Base-by-base conservation (phyloP, 495 filamentous ascomycete species). In the Gamarada debralockiae region DNA sequence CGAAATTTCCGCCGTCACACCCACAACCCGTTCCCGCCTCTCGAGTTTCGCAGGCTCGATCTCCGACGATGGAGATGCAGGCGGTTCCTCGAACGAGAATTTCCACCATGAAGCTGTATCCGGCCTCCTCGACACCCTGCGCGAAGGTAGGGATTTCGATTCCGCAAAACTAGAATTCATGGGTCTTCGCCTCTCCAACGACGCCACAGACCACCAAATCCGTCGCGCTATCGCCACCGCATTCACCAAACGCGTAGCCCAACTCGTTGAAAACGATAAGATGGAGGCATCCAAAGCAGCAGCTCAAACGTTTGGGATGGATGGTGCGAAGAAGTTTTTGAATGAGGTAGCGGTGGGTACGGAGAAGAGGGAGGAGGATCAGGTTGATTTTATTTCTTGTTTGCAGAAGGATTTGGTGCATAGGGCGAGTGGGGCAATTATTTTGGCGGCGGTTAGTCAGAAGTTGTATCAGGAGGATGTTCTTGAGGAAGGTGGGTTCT, bases 131-230 rank as follows among this genome's bases (percentile, higher is more conserved):
- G 90, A 95, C 60, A 84, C 90, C 37, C 74, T 99, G 33, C 81
- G 81, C 49, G 79, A 85, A 40, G 75, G 75, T 13, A 83, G 86
- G 45, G 81, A 89, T 36, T 82, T 89, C n/a, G 89, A 93, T 62
- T 86, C 86, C 10, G 90, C 93, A 8, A 85, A 88, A 59, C 75
- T 97, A 10, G 93, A 99, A 65, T 84, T 99, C 37, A 93, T 86
- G 70, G 85, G 87, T 59, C 77, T 96, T 31, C 83, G 92, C 5
- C 87, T 99, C 70, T 86, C 82, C 20, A 86, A 85, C 55, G 90
- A 99, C 63, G 95, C 93, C 5, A 88, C 86, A 2, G 92, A 95
- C 57, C 76, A 84, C 60, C 84, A 91, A 66, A 87, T 97, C 54
- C 88, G 92, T 21, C 86, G 85, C 3, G 89, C 93, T 3, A 82